Base-by-base conservation (phyloP, 495 filamentous ascomycete genomes). In the Penicillium argentinense region DNA sequence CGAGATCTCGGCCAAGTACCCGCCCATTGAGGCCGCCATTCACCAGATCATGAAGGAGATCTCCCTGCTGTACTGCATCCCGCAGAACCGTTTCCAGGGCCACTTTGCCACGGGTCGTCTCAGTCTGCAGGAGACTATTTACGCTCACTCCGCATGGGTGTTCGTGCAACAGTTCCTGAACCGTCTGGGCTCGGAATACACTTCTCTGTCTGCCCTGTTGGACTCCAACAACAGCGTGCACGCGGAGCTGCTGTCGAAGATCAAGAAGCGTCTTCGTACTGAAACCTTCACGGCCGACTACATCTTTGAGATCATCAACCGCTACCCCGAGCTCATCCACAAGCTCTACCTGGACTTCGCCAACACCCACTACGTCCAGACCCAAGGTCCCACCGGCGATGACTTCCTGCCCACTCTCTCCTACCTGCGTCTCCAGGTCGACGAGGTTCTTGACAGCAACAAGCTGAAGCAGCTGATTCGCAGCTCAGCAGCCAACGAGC, bases 41-140 rank as follows among this genome's bases (percentile, higher is more conserved):
- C 91, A 97, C 74, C 95, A 98, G 70, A 96, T 98, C 71, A 95
- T 95, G 76, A 97, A 97, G 78, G 93, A 98, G 67, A 83, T 95
- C 36, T 97, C 91, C 9, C 81, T 98, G 32, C 76, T 98, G 26
- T 98, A 97, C 81, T 98, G 93, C 73, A 86, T 98, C 54, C 93
- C 93, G 5, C 93, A 96, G 67, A 97, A 95, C 74, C 88, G 91
- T 62, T 88, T 97, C 65, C 91, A 96, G 62, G 69, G 75, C 36
- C 80, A 96, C 62, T 98, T 98, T 67, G 86, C 87, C 25, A 82
- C 78, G n/a, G 95, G 92, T 13, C 76, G 83, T 45, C 77, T 98
- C 45, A 96, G 91, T 65, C 76, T 98, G 60, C 93, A 98, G 65
- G 93, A 98, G 72, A 91, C 95, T 5, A 88, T 95, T 54, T 98